phyloP scores from a whole-genome alignment of 768 basidiomycete genomes.

The Mycena vitilis region DNA sequence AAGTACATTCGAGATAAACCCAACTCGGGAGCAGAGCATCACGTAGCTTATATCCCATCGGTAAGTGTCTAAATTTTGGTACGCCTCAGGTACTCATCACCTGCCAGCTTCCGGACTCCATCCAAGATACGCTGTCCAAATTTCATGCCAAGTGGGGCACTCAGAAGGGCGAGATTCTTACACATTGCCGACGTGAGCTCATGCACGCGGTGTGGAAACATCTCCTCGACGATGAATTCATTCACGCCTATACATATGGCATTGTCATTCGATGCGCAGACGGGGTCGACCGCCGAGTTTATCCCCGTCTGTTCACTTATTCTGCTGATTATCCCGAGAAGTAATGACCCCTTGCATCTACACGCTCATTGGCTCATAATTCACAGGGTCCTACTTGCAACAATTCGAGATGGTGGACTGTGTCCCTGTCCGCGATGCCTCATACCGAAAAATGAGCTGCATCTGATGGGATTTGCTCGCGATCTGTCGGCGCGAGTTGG shows the following conservation, averaged over 20 bases:
- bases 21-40: no score
- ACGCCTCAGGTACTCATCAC: no score
- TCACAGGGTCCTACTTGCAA: constrained; percentile 29
- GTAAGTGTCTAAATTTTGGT: no score
- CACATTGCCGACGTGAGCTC: constrained; percentile 44
- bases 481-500: constrained; percentile 10
- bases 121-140: no score
- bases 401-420: constrained; percentile 32
- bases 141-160: constrained; percentile 12
- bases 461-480: constrained; percentile 23
- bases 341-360: constrained; percentile 27
- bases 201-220: constrained; percentile 41
- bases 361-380: no score
- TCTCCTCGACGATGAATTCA: constrained; percentile 42
- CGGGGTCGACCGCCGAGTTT: constrained; percentile 40
- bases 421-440: constrained; percentile 42
- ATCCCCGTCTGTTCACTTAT: constrained; percentile 42
- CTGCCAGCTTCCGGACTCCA: no score
- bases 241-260: constrained; percentile 40
- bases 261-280: constrained; percentile 40
- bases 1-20: no score
- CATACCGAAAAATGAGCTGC: constrained; percentile 32
- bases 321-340: constrained; percentile 45
- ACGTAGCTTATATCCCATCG: no score
- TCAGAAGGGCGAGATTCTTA: constrained; percentile 36